These are phyloP conservation scores for Lasiosphaeria hispida DNA, from an alignment of 495 filamentous ascomycete species.

Conservation along the genomic window DNA sequence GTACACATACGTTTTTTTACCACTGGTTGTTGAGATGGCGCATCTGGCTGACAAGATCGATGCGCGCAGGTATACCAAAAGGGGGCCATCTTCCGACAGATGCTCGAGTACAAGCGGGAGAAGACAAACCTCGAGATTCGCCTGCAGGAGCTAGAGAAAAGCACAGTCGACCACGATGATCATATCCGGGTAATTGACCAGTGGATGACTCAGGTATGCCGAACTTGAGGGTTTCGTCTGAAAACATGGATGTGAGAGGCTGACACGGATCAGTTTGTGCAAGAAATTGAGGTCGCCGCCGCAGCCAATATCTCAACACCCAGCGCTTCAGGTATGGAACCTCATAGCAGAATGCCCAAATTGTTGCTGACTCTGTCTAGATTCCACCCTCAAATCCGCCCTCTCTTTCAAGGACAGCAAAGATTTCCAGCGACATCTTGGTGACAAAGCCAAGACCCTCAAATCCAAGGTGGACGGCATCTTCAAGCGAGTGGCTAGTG, in stretches of 20 bases:
- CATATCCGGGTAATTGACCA: slow-evolving; percentile 84
- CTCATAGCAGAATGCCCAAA: slow-evolving; percentile 32
- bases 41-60: slow-evolving; percentile 32
- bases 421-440: slow-evolving; percentile 76
- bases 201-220: slow-evolving; percentile 85
- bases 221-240: slow-evolving; percentile 17
- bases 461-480: slow-evolving; percentile 43
- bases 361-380: slow-evolving; percentile 36
- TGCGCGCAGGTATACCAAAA: slow-evolving; percentile 81
- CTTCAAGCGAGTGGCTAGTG: slow-evolving; percentile 38
- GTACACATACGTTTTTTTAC: slow-evolving; percentile 25
- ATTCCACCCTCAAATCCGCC: slow-evolving; percentile 55
- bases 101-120: slow-evolving; percentile 95
- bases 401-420: slow-evolving; percentile 63
- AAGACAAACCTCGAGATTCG: slow-evolving; percentile 72
- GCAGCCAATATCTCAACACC: slow-evolving; percentile 46
- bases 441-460: slow-evolving; percentile 49
- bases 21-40: slow-evolving; percentile 22
- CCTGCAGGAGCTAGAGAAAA: slow-evolving; percentile 72
- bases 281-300: slow-evolving; percentile 75
- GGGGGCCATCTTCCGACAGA: slow-evolving; percentile 94
- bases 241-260: slow-evolving; percentile 21
- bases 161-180: slow-evolving; percentile 77
- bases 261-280: slow-evolving; percentile 63
- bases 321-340: slow-evolving; percentile 52